Conservation (phyloP, 225 moss, liverwort and hornwort genomes). For the Marchantia paleacea region DNA sequence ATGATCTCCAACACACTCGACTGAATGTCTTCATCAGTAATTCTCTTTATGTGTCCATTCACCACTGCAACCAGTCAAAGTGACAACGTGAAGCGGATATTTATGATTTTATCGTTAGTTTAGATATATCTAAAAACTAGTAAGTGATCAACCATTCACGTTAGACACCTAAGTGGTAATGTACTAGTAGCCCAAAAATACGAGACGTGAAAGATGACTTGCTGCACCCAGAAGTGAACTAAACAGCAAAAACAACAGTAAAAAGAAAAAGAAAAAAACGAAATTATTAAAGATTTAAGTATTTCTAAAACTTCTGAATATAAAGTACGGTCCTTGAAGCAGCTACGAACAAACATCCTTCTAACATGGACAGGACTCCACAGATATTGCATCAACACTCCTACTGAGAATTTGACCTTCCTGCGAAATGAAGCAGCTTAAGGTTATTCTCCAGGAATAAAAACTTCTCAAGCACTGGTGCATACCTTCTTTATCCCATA, state of each 20-base stretch:
- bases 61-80: conserved; percentile 53
- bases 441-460: neutral
- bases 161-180: no score
- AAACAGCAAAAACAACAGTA: no score
- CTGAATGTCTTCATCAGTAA: conserved; percentile 84
- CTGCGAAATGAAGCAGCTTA: neutral
- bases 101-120: neutral
- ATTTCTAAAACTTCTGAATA: no score
- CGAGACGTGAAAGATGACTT: no score
- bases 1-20: conserved; percentile 85
- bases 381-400: neutral
- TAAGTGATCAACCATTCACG: no score
- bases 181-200: no score
- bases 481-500: conserved; percentile 89
- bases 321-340: neutral
- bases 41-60: conserved; percentile 83
- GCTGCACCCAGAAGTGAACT: no score
- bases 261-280: neutral
- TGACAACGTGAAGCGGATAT: neutral
- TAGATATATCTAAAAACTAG: neutral
- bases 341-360: neutral
- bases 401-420: neutral
- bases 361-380: neutral
- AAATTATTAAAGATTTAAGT: neutral
- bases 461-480: neutral